Conservation (phyloP, 768 basidiomycete genomes). For the Favolaschia claudopus region DNA sequence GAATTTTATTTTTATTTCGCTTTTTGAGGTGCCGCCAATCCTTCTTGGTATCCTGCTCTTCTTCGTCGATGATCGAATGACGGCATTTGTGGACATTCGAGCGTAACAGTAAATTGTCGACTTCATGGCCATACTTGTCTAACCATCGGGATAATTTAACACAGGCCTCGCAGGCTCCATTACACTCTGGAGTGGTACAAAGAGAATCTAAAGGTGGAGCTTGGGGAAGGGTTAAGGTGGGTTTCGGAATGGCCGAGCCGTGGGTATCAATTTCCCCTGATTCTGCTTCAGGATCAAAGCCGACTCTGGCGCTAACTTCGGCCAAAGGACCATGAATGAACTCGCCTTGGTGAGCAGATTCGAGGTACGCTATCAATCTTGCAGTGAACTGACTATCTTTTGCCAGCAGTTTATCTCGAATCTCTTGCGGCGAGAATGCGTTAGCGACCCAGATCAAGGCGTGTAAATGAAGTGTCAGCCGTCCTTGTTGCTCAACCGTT, state of each 20-base stretch:
- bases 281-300: not conserved
- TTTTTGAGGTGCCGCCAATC: constrained; percentile 3
- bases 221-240: constrained; percentile 28
- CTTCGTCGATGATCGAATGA: not conserved
- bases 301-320: constrained; percentile 17
- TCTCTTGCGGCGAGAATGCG: constrained; percentile 23
- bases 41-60: not conserved
- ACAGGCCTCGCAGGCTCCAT: constrained; percentile 14
- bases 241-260: constrained; percentile 27
- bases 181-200: no score
- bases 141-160: constrained; percentile 16
- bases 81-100: constrained; percentile 31
- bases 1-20: constrained; percentile 7
- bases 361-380: constrained; percentile 12
- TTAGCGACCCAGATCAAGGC: constrained; percentile 33
- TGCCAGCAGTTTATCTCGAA: constrained; percentile 16
- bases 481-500: constrained; percentile 39
- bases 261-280: not conserved
- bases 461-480: constrained; percentile 37
- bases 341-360: constrained; percentile 14
- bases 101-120: constrained; percentile 27
- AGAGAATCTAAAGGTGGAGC: constrained; percentile 32
- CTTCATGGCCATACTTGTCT: constrained; percentile 7
- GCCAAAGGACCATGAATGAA: constrained; percentile 30
- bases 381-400: constrained; percentile 6